Evolutionary conservation across 176 grass and related monocot species (phyloP).

Genomic region (Miscanthus lutarioriparius): DNA sequence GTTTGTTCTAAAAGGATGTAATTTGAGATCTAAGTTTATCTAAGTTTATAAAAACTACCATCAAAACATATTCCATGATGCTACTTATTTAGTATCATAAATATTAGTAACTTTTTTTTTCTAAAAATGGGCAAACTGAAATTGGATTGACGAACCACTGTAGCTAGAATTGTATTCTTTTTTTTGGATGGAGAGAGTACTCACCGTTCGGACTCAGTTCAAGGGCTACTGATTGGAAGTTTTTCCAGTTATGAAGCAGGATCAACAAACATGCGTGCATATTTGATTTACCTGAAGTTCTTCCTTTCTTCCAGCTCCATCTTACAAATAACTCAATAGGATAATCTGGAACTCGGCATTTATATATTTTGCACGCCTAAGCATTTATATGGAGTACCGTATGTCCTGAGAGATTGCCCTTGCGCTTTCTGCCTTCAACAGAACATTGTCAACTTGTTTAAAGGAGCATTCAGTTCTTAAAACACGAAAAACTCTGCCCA

Average conservation of each 20-base stretch:
- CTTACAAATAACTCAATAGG: neutral
- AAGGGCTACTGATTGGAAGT: neutral
- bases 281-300: neutral
- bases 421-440: conserved; percentile 53
- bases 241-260: conserved; percentile 2
- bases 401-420: conserved; percentile 40
- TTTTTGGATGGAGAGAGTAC: neutral
- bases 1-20: neutral
- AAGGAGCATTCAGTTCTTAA: conserved; percentile 37
- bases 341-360: neutral
- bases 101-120: no score
- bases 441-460: conserved; percentile 44
- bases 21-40: neutral
- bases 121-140: no score
- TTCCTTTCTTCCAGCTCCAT: conserved; percentile 6
- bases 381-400: neutral
- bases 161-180: no score
- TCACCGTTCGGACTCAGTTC: neutral
- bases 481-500: conserved; percentile 13
- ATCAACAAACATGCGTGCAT: neutral
- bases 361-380: conserved; percentile 17
- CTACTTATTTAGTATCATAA: no score
- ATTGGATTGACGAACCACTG: no score
- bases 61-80: no score
- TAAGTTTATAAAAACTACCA: neutral